These are phyloP conservation scores for Cladosporium velox DNA, from an alignment of 2,329 filamentous ascomycete species.

Conservation along the genomic window DNA sequence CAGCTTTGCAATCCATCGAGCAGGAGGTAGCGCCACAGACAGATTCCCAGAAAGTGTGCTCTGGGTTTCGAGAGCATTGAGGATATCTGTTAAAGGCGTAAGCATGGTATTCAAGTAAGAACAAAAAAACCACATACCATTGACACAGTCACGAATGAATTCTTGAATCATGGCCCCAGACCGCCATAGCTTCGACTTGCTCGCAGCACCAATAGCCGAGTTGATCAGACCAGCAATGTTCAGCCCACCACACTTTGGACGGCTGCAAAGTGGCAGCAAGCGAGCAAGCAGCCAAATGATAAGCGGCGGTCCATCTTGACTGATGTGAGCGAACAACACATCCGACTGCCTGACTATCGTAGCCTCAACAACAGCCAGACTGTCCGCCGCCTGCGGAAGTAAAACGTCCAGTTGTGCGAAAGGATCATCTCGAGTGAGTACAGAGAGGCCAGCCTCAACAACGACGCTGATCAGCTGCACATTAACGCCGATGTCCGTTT, in stretches of 20 bases:
- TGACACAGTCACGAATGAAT: conserved; percentile 45
- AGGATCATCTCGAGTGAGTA: conserved; percentile 66
- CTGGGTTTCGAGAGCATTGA: conserved; percentile 42
- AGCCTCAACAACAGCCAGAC: conserved; percentile 73
- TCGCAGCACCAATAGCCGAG: conserved; percentile 40
- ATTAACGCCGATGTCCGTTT: conserved; percentile 73
- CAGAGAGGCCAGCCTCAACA: conserved; percentile 74
- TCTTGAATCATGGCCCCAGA: conserved; percentile 38
- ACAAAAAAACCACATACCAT: too few species aligned
- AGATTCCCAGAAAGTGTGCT: conserved; percentile 25
- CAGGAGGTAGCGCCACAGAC: conserved; percentile 42
- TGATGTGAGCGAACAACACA: conserved; percentile 54
- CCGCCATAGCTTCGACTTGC: conserved; percentile 40
- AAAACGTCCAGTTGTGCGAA: conserved; percentile 62
- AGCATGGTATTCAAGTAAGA: too few species aligned
- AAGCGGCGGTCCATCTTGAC: conserved; percentile 49
- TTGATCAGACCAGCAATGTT: conserved; percentile 44
- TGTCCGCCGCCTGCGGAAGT: conserved; percentile 65
- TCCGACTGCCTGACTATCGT: conserved; percentile 74
- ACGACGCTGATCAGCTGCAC: conserved; percentile 85
- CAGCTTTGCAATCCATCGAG: conserved; percentile 40
- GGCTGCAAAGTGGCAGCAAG: conserved; percentile 51
- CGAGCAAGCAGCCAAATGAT: conserved; percentile 57
- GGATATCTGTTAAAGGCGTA: too few species aligned
- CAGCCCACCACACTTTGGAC: conserved; percentile 44